Evolutionary conservation across 2,329 filamentous ascomycete species (phyloP), one percentile per base, ranked within the genome.

Genomic region (Harringtonia lauricola): DNA sequence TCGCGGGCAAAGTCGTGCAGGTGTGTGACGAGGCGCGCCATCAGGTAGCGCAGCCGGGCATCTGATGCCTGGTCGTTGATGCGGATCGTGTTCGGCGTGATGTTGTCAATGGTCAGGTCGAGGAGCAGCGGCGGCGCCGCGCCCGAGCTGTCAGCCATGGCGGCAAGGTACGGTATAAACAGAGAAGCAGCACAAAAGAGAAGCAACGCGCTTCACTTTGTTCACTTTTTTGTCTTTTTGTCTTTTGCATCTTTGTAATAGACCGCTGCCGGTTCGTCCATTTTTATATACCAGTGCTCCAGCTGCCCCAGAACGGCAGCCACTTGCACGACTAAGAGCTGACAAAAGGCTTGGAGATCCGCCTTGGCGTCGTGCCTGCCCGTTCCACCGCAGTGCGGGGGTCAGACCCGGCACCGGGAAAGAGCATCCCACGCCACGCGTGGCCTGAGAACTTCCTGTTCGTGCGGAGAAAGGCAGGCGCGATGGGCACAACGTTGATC

Each of bases 1-100:
- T 90, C 86, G 43, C 84, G 73, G 6, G 83, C 83, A 58, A 88
- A 90, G 64, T 89, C 84, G 62, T 92, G 86, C 2, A 90, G 66
- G 61, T 92, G 85, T 13, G 76, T 75, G 39, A 89, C 82, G 14
- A 89, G 71, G 17, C 82, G 71, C 53, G 83, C 76, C 57, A 90
- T 73, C 37, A 92, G 60, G 58, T 85, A 89, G 49, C 76, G 81
- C 48, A 86, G 64, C 18, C 86, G 74, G 19, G 71, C 65, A 54
- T 87, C 70, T 10, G 67, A 58, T 54, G 76, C 76, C 65, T 81
- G 75, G 10, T 81, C 82, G 64, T 90, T 90, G 61, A 88, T 86
- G 37, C 71, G 68, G 56, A 82, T 71, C 28, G 82, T 79, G 55
- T 88, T 87, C 41, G 82, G 75, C 43, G 84, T 88, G 61, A 88